A percentile compares a stretch with the other conserved stretches of the same genome.
Evolutionary conservation across 2,329 filamentous ascomycete genomes (phyloP).

Genomic region (Fusarium tjaetaba): DNA sequence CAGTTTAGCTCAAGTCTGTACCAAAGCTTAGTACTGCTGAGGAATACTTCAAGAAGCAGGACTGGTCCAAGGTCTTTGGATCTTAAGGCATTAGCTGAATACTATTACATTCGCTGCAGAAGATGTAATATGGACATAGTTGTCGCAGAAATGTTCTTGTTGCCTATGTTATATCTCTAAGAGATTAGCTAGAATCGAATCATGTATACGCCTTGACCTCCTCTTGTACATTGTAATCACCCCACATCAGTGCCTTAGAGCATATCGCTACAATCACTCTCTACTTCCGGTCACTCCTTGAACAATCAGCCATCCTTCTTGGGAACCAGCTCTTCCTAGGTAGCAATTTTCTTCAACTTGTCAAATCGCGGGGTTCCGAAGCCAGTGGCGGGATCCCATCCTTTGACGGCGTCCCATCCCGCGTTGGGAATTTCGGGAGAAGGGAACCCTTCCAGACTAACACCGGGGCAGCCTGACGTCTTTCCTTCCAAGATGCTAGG

Average conservation of each 20-base stretch:
- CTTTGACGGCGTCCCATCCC: constrained; percentile 44
- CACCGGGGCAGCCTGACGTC: constrained; percentile 47
- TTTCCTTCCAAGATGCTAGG: constrained; percentile 50
- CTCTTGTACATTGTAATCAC: not conserved
- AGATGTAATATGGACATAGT: too few relatives aligned
- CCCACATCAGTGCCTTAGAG: not conserved
- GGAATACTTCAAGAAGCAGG: constrained; percentile 26
- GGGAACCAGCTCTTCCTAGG: constrained; percentile 5
- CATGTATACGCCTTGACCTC: not conserved
- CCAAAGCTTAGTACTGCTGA: constrained; percentile 1
- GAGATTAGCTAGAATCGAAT: not conserved
- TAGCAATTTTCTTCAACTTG: constrained; percentile 40
- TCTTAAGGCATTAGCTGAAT: not conserved
- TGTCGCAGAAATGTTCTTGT: not conserved
- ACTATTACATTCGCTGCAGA: not conserved
- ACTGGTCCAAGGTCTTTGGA: constrained; percentile 17
- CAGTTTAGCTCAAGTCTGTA: not conserved
- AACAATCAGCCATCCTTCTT: not conserved
- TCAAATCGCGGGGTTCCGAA: constrained; percentile 58
- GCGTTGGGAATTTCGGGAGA: constrained; percentile 44
- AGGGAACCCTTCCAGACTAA: constrained; percentile 36
- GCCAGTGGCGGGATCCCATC: constrained; percentile 54
- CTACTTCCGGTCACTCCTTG: not conserved
- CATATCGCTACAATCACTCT: not conserved
- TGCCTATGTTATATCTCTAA: not conserved